Evolutionary conservation across 306 rosid genomes (phyloP).

Genomic region (Pueraria montana): DNA sequence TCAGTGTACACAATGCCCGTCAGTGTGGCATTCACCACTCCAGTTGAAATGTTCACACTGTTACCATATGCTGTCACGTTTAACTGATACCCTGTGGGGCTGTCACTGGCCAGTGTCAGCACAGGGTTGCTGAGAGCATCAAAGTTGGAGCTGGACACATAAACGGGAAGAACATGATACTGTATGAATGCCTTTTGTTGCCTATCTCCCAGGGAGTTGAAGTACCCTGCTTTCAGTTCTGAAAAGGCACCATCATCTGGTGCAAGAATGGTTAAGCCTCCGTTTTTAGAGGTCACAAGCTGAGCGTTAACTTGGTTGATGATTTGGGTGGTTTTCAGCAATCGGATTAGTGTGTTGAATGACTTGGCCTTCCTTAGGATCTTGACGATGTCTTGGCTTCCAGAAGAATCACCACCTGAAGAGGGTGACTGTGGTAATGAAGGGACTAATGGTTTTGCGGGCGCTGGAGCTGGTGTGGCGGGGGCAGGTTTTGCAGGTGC

Average conservation of each 20-base stretch:
- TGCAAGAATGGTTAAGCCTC: slow-evolving; percentile 66
- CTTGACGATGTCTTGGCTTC: slow-evolving; percentile 60
- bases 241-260: slow-evolving; percentile 70
- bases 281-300: slow-evolving; percentile 57
- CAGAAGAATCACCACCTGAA: slow-evolving; percentile 38
- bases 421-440: slow-evolving; percentile 50
- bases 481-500: slow-evolving; percentile 45
- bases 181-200: slow-evolving; percentile 66
- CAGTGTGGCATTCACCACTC: slow-evolving; percentile 63
- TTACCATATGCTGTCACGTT: slow-evolving; percentile 73
- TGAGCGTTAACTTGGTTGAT: slow-evolving; percentile 64
- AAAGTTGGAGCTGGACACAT: slow-evolving; percentile 65
- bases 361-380: slow-evolving; percentile 69
- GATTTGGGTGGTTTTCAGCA: slow-evolving; percentile 70
- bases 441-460: slow-evolving; percentile 55
- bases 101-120: slow-evolving; percentile 65
- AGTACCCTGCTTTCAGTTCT: slow-evolving; percentile 65
- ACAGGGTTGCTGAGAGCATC: slow-evolving; percentile 72
- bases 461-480: slow-evolving; percentile 45
- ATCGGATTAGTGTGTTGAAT: slow-evolving; percentile 63
- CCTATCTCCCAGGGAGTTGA: slow-evolving; percentile 60
- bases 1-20: slow-evolving; percentile 69
- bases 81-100: slow-evolving; percentile 56
- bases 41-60: slow-evolving; percentile 67
- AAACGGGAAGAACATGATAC: slow-evolving; percentile 63